Evolutionary conservation across 768 basidiomycete genomes (phyloP), one percentile per base, ranked within the genome.

Genomic region (Trametes maxima): DNA sequence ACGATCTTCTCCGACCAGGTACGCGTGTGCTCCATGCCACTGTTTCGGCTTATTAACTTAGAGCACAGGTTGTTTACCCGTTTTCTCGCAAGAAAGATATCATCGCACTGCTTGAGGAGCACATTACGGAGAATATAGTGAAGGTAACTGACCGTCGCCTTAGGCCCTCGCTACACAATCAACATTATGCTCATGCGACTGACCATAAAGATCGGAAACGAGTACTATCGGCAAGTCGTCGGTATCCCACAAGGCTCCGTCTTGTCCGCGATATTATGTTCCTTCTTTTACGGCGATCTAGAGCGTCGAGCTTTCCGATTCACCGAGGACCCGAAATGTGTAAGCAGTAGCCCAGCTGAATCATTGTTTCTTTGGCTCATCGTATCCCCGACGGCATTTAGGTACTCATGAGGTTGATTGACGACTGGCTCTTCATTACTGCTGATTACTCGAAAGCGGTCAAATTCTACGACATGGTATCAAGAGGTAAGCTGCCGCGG

Each of bases 191-290:
- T 5, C 6, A n/a, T 10, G 14, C 25, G n/a, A 17, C 13, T 17
- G 7, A 2, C 13, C 6, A 12, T 37, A 62, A 19, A 96, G 94
- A 94, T 97, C 54, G 92, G 90, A 1, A 67, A 76, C n/a, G 74
- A 82, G 43, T 93, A 89, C 69, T 96, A 89, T 70, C 86, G 89
- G 13, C 97, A 99, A 73, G 84, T 82, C n/a, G 84, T 92, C 28
- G 97, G 97, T 2, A 99, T 99, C 22, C 96, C 97, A 0, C 97
- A 99, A 73, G 97, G 97, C 21, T 98, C 95, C 2, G 86, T 95
- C n/a, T 76, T 98, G n/a, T 97, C 95, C 7, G 83, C 90, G 0
- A 70, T 98, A n/a, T 76, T 99, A 1, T 99, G 97, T 72, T 90
- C 91, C 1, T 92, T 95, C 74, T 97, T 93, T 72, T 99, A 98